Conservation (phyloP, 495 filamentous ascomycete genomes). For the Penicillium odoratum region DNA sequence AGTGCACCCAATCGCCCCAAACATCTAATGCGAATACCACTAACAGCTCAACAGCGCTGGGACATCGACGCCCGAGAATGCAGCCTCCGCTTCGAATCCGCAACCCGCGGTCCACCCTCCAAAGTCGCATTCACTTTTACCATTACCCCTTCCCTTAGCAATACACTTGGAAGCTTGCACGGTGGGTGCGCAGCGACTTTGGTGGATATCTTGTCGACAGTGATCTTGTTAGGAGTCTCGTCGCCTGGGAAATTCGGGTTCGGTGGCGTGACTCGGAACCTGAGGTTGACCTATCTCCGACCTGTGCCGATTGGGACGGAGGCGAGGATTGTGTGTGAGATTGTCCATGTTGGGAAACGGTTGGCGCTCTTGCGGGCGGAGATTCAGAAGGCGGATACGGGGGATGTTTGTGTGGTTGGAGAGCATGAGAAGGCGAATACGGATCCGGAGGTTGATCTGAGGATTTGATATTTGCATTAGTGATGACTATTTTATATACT, state of each 20-base stretch:
- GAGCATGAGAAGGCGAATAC: constrained; percentile 72
- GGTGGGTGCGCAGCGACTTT: constrained; percentile 68
- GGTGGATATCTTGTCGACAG: constrained; percentile 65
- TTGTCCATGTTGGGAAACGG: constrained; percentile 61
- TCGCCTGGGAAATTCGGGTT: constrained; percentile 60
- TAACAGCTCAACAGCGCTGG: constrained; percentile 32
- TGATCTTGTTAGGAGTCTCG: constrained; percentile 56
- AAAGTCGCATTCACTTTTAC: constrained; percentile 45
- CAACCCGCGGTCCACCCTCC: constrained; percentile 34
- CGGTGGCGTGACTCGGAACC: constrained; percentile 65
- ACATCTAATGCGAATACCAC: background rate
- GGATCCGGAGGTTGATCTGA: constrained; percentile 44
- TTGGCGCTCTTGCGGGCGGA: constrained; percentile 48
- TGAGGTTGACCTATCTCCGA: constrained; percentile 67
- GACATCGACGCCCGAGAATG: constrained; percentile 31
- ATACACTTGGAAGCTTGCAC: constrained; percentile 62
- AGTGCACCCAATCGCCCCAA: background rate
- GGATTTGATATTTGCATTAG: constrained; percentile 17
- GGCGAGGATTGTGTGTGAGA: constrained; percentile 57
- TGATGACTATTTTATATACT: background rate
- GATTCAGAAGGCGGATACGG: constrained; percentile 44
- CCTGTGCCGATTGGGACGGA: constrained; percentile 54
- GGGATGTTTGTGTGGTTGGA: constrained; percentile 57
- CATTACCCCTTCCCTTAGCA: constrained; percentile 55
- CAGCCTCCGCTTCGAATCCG: constrained; percentile 45